phyloP scores from a whole-genome alignment of 345 rosid species.

The Excoecaria agallocha region DNA sequence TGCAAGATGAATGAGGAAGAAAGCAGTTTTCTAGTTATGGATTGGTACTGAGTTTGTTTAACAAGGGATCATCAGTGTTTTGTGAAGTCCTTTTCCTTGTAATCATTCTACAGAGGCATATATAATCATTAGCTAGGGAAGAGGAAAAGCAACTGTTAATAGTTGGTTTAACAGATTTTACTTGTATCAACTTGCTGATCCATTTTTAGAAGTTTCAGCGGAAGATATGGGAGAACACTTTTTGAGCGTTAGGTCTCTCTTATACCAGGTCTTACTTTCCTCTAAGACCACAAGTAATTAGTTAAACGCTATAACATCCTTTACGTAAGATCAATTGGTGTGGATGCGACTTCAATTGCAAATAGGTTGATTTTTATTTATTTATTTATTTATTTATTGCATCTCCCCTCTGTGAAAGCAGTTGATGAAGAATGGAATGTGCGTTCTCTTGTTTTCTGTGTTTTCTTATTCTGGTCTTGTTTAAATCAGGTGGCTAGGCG shows the following conservation, averaged over 20 bases:
- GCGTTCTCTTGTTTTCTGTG: background rate
- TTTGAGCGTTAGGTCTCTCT: background rate
- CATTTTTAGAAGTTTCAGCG: background rate
- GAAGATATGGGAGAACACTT: background rate
- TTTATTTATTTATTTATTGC: no score
- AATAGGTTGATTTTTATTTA: no score
- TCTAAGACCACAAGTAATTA: background rate
- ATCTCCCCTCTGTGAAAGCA: background rate
- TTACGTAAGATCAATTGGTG: background rate
- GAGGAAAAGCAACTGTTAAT: no score
- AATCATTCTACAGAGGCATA: no score
- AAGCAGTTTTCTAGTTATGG: no score
- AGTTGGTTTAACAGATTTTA: no score
- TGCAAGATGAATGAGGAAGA: no score
- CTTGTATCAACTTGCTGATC: background rate
- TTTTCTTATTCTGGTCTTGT: background rate
- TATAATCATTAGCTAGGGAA: no score
- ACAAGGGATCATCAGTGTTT: no score
- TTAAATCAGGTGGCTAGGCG: slow-evolving; percentile 66
- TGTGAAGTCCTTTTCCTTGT: no score
- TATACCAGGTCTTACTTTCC: background rate
- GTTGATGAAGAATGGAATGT: background rate
- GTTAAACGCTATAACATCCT: background rate
- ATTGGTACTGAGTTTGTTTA: no score
- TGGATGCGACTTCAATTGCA: background rate